Percentiles rank a stretch among this genome's conserved stretches.
These are phyloP conservation scores for Mrakia blollopis DNA, from an alignment of 768 basidiomycete species.

Conservation along the genomic window DNA sequence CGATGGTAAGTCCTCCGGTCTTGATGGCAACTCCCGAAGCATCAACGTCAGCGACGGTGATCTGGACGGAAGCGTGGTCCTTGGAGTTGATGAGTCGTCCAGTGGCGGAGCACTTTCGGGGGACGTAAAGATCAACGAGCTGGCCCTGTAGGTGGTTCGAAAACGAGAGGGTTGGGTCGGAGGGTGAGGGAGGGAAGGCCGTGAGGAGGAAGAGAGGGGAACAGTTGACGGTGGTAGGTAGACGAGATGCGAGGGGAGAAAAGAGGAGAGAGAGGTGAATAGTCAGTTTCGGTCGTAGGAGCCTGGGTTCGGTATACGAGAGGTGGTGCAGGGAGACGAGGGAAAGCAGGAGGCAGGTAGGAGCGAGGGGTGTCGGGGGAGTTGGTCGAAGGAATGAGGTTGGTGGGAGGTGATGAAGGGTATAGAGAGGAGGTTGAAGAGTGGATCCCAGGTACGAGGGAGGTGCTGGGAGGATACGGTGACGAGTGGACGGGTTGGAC, in stretches of 20 bases:
- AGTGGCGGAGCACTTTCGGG: constrained; percentile 97
- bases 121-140: constrained; percentile 99
- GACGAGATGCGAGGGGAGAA: not conserved
- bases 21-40: constrained; percentile 58
- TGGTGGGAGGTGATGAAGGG: not conserved
- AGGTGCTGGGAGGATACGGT: not conserved
- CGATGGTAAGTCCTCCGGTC: constrained; percentile 67
- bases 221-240: too few relatives aligned
- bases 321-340: not conserved
- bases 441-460: not conserved
- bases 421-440: not conserved
- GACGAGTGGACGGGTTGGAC: not conserved
- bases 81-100: constrained; percentile 97
- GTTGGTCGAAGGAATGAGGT: not conserved
- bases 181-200: not conserved
- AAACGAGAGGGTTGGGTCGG: not conserved
- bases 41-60: constrained; percentile 91
- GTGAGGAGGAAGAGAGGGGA: not conserved
- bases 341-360: not conserved
- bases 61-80: constrained; percentile 97
- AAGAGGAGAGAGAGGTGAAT: not conserved
- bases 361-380: not conserved
- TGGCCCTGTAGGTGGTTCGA: constrained; percentile 61
- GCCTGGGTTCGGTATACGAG: constrained; percentile 10
- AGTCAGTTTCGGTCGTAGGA: not conserved